phyloP scores from a whole-genome alignment of 257 asterid species.

The Petunia axillaris region DNA sequence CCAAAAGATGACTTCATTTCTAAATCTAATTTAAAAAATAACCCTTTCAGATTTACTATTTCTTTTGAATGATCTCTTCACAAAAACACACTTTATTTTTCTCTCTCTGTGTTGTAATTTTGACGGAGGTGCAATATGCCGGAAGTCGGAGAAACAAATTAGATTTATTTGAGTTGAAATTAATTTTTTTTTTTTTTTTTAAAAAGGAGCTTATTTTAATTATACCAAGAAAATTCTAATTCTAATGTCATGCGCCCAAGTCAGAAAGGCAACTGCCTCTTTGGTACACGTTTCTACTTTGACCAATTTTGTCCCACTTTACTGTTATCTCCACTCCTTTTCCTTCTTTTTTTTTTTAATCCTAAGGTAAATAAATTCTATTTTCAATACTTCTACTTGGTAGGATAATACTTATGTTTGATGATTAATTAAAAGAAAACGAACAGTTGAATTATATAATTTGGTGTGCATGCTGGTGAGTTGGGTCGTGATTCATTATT shows the following conservation, averaged over 20 bases:
- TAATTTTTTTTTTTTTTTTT: not conserved
- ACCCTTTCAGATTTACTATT: not conserved
- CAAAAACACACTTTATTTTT: not conserved
- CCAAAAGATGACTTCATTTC: slow-evolving; percentile 47
- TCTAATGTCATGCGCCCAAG: slow-evolving; percentile 61
- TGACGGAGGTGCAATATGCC: not conserved
- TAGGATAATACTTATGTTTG: no score
- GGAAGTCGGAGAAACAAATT: not conserved
- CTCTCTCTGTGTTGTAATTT: not conserved
- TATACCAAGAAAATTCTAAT: slow-evolving; percentile 44
- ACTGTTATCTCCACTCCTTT: not conserved
- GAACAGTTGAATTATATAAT: no score
- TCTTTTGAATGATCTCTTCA: slow-evolving; percentile 8
- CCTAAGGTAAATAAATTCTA: not conserved
- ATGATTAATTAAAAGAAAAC: no score
- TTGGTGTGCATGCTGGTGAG: no score
- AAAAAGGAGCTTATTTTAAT: not conserved
- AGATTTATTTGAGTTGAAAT: not conserved
- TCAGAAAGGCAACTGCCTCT: slow-evolving; percentile 42
- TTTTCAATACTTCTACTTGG: no score
- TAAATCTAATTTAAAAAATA: not conserved
- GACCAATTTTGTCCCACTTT: slow-evolving; percentile 36
- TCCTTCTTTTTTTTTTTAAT: not conserved
- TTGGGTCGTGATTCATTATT: no score
- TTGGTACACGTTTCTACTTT: slow-evolving; percentile 33